These are phyloP conservation scores for Suillus ampliporus DNA, from an alignment of 768 basidiomycete genomes.

Conservation along the genomic window DNA sequence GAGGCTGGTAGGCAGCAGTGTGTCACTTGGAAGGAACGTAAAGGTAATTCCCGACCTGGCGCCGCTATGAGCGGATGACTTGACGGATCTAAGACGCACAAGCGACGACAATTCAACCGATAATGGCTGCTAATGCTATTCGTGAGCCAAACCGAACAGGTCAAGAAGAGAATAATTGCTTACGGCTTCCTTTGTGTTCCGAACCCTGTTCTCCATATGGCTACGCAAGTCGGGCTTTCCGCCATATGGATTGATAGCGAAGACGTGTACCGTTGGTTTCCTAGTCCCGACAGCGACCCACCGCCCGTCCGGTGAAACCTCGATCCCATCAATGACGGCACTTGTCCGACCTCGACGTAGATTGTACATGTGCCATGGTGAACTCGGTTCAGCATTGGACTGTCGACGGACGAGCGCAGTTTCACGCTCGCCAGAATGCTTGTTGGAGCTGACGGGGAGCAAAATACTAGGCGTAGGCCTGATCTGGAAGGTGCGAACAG, in stretches of 20 bases:
- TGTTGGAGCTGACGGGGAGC: conserved; percentile 14
- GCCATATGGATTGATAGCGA: conserved; percentile 78
- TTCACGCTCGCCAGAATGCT: not conserved
- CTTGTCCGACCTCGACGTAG: conserved; percentile 74
- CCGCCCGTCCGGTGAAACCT: conserved; percentile 53
- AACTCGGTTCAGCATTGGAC: conserved; percentile 20
- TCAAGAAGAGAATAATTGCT: conserved; percentile 23
- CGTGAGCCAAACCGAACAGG: conserved; percentile 3
- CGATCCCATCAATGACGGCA: conserved; percentile 61
- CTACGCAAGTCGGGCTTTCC: conserved; percentile 67
- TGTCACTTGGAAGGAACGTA: conserved; percentile 52
- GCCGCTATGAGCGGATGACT: conserved; percentile 34
- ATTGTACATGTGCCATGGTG: conserved; percentile 66
- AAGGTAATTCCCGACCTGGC: conserved; percentile 55
- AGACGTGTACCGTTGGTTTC: conserved; percentile 72
- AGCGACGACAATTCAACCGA: conserved; percentile 62
- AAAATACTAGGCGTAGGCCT: conserved; percentile 31
- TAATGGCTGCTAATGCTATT: conserved; percentile 48
- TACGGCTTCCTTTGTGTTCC: conserved; percentile 56
- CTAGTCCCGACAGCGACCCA: conserved; percentile 74
- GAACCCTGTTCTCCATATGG: conserved; percentile 62
- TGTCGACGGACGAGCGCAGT: not conserved
- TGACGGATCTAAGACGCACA: conserved; percentile 52
- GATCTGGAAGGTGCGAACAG: conserved; percentile 54
- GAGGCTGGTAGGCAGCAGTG: conserved; percentile 45